phyloP scores from a whole-genome alignment of 106 monocot species.

The Gastrodia elata region DNA sequence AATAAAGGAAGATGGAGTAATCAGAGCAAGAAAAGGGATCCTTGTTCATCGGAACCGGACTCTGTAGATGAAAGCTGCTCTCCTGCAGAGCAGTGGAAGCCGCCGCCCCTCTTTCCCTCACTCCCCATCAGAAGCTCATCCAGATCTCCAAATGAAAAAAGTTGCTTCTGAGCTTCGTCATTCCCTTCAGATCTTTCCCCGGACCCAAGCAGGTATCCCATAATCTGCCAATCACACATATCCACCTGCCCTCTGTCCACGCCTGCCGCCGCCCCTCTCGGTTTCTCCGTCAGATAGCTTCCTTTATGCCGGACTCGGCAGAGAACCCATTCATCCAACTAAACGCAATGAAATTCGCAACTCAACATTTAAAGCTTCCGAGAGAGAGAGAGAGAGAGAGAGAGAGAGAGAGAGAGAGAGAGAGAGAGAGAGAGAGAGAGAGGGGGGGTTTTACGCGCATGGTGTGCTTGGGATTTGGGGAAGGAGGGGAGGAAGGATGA shows the following conservation, averaged over 20 bases:
- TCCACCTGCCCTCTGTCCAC: not conserved
- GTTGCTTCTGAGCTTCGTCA: not conserved
- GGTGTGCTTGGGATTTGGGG: not conserved
- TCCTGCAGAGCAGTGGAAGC: not conserved
- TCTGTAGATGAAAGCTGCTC: not conserved
- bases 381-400: no score
- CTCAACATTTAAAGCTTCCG: no score
- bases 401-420: no score
- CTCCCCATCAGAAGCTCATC: not conserved
- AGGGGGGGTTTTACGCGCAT: not conserved
- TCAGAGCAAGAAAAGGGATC: not conserved
- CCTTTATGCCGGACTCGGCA: slow-evolving; percentile 19
- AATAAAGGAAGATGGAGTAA: no score
- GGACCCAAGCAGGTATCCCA: not conserved
- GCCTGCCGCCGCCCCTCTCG: not conserved
- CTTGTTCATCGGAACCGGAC: not conserved
- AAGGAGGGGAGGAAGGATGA: not conserved
- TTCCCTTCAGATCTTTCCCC: not conserved
- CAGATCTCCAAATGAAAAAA: not conserved
- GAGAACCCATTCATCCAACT: slow-evolving; percentile 20
- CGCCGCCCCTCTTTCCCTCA: not conserved
- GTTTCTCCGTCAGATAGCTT: not conserved
- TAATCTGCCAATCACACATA: not conserved
- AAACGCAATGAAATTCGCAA: no score
- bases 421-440: not conserved